Base-by-base conservation (phyloP, 371 early-diverging fungal genomes). In the Batkoa obscura region DNA sequence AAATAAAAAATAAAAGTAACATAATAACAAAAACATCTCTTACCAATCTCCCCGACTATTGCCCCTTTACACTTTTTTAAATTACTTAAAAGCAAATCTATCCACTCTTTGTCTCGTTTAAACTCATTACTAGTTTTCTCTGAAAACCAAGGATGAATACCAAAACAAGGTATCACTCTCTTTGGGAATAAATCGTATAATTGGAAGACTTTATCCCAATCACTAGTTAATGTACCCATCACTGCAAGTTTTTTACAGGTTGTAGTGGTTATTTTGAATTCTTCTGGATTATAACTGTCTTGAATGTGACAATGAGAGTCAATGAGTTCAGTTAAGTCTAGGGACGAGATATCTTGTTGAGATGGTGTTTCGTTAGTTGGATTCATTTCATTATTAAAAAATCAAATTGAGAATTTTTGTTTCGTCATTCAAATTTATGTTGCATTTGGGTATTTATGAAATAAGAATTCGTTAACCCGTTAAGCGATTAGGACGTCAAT, bases 121-220 rank as follows among this genome's bases (percentile, higher is more conserved):
- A 13, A 38, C 33, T 52, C 59, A 3, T 55, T 42, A 35, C 17
- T 38, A 32, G 65, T 55, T 2, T 57, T 43, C 55, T 70, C 66
- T 3, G 73, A 71, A 60, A 78, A 82, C 83, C 82, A 84, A 5
- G 84, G 84, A 60, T 84, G 84, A 50, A 83, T 60, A 1, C 84
- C 83, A 55, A 75, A 70, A 5, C 68, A 74, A 1, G 76, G 72
- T 6, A 80, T 56, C 6, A 72, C 50, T 43, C 59, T 56, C 30
- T 64, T 59, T 6, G 63, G 60, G 39, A 63, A 39, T 46, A 52
- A 50, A 12, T 48, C 43, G 3, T 66, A 66, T 46, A 74, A 53
- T 36, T 58, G 57, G 3, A 60, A 59, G 2, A 76, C 67, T 12
- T 59, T 37, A 34, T 58, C 57, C 75, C 72, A 78, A 55, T 79